These are phyloP conservation scores for Fusarium oligoseptatum DNA, from an alignment of 2,329 filamentous ascomycete species.

Conservation along the genomic window DNA sequence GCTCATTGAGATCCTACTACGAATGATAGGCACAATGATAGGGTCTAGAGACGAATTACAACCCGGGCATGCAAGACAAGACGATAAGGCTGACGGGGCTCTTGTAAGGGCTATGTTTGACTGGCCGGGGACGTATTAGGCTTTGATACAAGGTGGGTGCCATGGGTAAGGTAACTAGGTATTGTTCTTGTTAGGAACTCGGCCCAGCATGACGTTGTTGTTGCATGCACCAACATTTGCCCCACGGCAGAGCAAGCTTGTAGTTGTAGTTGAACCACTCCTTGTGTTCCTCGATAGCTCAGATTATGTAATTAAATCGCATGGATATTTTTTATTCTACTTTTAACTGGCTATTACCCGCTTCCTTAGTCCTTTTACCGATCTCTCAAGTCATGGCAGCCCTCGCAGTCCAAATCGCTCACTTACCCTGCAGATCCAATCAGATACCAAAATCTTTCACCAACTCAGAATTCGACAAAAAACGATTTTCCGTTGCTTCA, in stretches of 20 bases:
- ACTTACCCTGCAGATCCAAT: background rate
- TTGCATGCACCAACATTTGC: background rate
- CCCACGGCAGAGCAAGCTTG: background rate
- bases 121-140: background rate
- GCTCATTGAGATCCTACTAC: background rate
- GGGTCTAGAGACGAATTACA: background rate
- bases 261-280: background rate
- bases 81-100: background rate
- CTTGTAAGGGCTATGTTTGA: background rate
- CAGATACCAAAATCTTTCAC: background rate
- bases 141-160: background rate
- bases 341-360: no score
- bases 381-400: no score
- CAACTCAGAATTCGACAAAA: background rate
- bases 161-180: background rate
- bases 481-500: background rate
- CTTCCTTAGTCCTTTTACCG: no score
- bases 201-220: background rate
- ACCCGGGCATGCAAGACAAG: background rate
- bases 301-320: no score
- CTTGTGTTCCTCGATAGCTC: background rate
- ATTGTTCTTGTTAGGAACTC: accelerated
- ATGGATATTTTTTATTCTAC: accelerated
- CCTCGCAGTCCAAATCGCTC: background rate
- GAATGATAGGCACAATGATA: background rate